Percentiles rank a stretch among this genome's conserved stretches.
Evolutionary conservation across 2,329 filamentous ascomycete genomes (phyloP).

Genomic region (Fusarium brachygibbosum): DNA sequence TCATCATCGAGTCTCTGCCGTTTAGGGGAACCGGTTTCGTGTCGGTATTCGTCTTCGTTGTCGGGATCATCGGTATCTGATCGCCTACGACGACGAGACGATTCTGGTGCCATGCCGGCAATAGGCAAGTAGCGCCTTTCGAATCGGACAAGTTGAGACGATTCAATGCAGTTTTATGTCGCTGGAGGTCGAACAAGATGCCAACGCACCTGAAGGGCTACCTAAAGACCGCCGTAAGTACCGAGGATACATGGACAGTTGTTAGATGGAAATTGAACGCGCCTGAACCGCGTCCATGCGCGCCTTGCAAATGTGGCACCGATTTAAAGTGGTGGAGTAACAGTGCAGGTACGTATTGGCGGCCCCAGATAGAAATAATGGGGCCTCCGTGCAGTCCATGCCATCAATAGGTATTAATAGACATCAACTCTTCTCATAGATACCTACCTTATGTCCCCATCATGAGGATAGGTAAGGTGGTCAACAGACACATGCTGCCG

Average conservation of each 20-base stretch:
- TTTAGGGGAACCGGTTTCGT: constrained; percentile 52
- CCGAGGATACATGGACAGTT: not conserved
- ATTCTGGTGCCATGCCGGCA: constrained; percentile 49
- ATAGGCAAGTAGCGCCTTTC: not conserved
- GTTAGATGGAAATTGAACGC: constrained; percentile 37
- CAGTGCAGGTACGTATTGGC: too few relatives aligned
- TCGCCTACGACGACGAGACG: constrained; percentile 60
- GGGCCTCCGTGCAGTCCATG: too few relatives aligned
- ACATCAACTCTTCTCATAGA: too few relatives aligned
- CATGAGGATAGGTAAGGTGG: too few relatives aligned
- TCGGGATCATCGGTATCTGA: constrained; percentile 58
- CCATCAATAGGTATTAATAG: too few relatives aligned
- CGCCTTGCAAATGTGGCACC: constrained; percentile 38
- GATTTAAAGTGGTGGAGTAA: constrained; percentile 47
- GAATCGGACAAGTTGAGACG: not conserved
- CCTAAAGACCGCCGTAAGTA: not conserved
- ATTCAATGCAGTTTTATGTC: not conserved
- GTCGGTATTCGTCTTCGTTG: constrained; percentile 49
- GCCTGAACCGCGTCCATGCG: constrained; percentile 42
- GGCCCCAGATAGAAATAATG: too few relatives aligned
- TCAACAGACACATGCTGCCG: not conserved
- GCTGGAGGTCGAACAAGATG: not conserved
- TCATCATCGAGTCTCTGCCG: constrained; percentile 53
- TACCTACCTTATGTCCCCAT: too few relatives aligned
- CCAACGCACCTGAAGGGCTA: not conserved